Percentiles rank a stretch among this genome's conserved stretches.
Conservation (phyloP, 805 yeast species). For the Wilhelminamyces savonicus region DNA sequence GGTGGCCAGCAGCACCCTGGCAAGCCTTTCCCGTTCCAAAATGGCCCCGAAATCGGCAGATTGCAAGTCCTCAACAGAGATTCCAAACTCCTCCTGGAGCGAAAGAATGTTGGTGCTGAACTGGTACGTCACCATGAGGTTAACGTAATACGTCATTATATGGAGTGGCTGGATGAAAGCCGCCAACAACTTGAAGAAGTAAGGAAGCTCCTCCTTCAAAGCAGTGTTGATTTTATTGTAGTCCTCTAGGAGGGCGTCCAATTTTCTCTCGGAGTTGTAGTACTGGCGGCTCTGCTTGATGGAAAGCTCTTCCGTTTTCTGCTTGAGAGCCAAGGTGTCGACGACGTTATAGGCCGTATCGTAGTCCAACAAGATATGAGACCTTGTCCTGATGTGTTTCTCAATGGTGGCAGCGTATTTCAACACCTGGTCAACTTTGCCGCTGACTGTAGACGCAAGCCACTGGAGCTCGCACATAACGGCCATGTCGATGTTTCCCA, state of each 20-base stretch:
- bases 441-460: slow-evolving; percentile 4
- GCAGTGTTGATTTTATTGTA: slow-evolving; percentile 31
- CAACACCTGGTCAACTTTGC: slow-evolving; percentile 10
- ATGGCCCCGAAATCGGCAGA: slow-evolving; percentile 1
- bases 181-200: slow-evolving; percentile 23
- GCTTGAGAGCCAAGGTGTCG: slow-evolving; percentile 22
- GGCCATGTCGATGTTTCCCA: slow-evolving; percentile 5
- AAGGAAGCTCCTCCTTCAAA: slow-evolving; percentile 44
- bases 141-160: slow-evolving; percentile 29
- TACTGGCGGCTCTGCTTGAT: slow-evolving; percentile 22
- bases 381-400: slow-evolving; percentile 20
- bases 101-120: slow-evolving; percentile 13
- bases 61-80: slow-evolving; percentile 1
- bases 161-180: slow-evolving; percentile 28
- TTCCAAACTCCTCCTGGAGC: slow-evolving; percentile 7
- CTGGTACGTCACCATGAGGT: slow-evolving; percentile 29
- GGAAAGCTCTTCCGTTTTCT: slow-evolving; percentile 28
- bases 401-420: slow-evolving; percentile 16
- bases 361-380: slow-evolving; percentile 30
- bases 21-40: too few species aligned
- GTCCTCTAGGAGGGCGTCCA: slow-evolving; percentile 12
- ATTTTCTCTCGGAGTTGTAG: slow-evolving; percentile 18
- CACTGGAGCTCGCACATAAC: slow-evolving; percentile 8
- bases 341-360: slow-evolving; percentile 25
- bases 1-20: too few species aligned